Evolutionary conservation across 163 green algal genomes (phyloP), one percentile per base, ranked within the genome.

Genomic region (Trebouxiophyceae sp.): DNA sequence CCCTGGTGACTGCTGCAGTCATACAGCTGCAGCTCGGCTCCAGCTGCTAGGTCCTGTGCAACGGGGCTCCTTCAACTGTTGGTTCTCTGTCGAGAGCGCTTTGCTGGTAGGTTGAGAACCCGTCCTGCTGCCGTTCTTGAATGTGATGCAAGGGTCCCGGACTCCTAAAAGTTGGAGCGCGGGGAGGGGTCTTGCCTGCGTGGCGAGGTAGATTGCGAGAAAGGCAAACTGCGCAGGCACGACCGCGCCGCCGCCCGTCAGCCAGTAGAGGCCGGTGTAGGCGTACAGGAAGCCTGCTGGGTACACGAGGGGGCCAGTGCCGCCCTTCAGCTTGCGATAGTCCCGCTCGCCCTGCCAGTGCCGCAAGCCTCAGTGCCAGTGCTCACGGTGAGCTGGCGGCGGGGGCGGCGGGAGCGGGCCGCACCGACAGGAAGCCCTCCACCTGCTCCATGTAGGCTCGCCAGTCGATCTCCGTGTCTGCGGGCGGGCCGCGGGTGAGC

Each of bases 401-500:
- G 33, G 5, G 26, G 27, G 30, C 19, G 33, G 32, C 56, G n/a
- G 56, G 26, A 62, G 56, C 56, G 5, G n/a, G n/a, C n/a, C 54
- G 16, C 60, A 76, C 76, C 76, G 79, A 3, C 29, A 87, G 16
- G 44, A 90, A 93, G 16, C 65, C 74, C 5, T 77, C 60, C n/a
- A 95, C 86, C 67, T 96, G 69, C 45, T 88, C 63, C 81, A 91
- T 90, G 76, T 96, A 96, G 0, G 90, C 81, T 23, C 74, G 57
- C 86, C 88, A 96, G 57, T 96, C 90, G 32, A 96, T 96, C 54
- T 95, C 86, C 12, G 89, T 96, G 67, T 96, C 83, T 89, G 80
- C n/a, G n/a, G n/a, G n/a, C n/a, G n/a, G n/a, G n/a, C n/a, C n/a
- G n/a, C n/a, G n/a, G n/a, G n/a, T n/a, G n/a, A n/a, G n/a, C n/a